Percentiles rank a stretch among this genome's conserved stretches.
phyloP scores from a whole-genome alignment of 768 basidiomycete genomes.

The Xanthoconium purpureum region DNA sequence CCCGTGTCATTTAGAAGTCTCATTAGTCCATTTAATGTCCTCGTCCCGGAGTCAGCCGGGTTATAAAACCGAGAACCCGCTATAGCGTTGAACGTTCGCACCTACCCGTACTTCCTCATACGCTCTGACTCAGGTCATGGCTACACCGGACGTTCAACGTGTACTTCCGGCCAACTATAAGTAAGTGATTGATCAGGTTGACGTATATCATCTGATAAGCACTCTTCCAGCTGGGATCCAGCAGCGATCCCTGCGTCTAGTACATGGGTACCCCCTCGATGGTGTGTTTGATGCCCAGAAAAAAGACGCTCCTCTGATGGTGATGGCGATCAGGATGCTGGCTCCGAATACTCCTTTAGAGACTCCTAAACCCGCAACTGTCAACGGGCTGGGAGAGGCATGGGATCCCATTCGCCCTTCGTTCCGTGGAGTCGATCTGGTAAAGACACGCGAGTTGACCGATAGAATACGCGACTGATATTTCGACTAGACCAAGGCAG shows the following conservation, averaged over 20 bases:
- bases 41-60: too few species aligned
- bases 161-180: conserved; percentile 11
- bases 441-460: not conserved
- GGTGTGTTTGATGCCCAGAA: conserved; percentile 3
- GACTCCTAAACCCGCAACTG: not conserved
- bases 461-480: not conserved
- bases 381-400: conserved; percentile 24
- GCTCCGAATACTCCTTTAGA: conserved; percentile 4
- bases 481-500: conserved; percentile 16
- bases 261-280: conserved; percentile 28
- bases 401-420: conserved; percentile 21
- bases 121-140: conserved; percentile 13
- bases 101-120: not conserved
- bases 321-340: conserved; percentile 19
- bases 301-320: not conserved
- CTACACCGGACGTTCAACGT: conserved; percentile 21
- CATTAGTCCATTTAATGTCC: too few species aligned
- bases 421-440: conserved; percentile 26
- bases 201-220: not conserved
- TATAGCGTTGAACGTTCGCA: not conserved
- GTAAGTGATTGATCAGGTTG: conserved; percentile 5
- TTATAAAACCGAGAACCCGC: too few species aligned
- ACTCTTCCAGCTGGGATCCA: conserved; percentile 21
- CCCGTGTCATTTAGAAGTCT: too few species aligned
- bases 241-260: conserved; percentile 21